phyloP scores from a whole-genome alignment of 106 monocot genomes.

The Dactylorhiza incarnata region DNA sequence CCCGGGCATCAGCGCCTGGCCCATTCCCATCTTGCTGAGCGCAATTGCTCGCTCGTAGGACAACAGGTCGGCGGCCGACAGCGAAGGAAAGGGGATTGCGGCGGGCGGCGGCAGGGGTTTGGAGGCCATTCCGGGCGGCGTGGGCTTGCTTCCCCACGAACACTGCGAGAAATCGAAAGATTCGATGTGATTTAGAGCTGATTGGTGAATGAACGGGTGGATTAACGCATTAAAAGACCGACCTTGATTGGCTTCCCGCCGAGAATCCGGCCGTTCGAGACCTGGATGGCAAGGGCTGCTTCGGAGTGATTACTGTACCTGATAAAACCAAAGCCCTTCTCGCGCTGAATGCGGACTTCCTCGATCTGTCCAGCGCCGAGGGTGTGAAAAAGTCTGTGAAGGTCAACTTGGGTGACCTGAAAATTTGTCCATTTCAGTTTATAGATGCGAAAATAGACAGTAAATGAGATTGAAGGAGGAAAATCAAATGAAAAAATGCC shows the following conservation, averaged over 20 bases:
- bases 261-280: conserved; percentile 50
- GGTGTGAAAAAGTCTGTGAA: conserved; percentile 55
- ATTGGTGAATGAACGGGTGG: not conserved
- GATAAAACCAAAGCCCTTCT: conserved; percentile 81
- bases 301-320: conserved; percentile 66
- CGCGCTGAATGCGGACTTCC: conserved; percentile 66
- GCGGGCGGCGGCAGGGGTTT: conserved; percentile 44
- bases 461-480: not conserved
- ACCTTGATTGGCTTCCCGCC: conserved; percentile 75
- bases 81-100: conserved; percentile 23
- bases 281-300: conserved; percentile 75
- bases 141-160: conserved; percentile 73
- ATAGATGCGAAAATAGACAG: not conserved
- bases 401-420: conserved; percentile 69
- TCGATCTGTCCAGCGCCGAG: conserved; percentile 60
- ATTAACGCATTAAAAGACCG: not conserved
- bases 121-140: conserved; percentile 40
- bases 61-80: conserved; percentile 33
- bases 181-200: not conserved
- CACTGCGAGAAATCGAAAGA: conserved; percentile 28
- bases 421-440: not conserved
- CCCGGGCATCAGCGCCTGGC: conserved; percentile 17
- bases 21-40: conserved; percentile 47
- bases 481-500: too few species aligned
- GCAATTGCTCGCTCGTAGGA: conserved; percentile 41